Percentiles rank a stretch among this genome's conserved stretches.
phyloP scores from a whole-genome alignment of 2,329 filamentous ascomycete genomes.

The Pestalotiopsis sp. region DNA sequence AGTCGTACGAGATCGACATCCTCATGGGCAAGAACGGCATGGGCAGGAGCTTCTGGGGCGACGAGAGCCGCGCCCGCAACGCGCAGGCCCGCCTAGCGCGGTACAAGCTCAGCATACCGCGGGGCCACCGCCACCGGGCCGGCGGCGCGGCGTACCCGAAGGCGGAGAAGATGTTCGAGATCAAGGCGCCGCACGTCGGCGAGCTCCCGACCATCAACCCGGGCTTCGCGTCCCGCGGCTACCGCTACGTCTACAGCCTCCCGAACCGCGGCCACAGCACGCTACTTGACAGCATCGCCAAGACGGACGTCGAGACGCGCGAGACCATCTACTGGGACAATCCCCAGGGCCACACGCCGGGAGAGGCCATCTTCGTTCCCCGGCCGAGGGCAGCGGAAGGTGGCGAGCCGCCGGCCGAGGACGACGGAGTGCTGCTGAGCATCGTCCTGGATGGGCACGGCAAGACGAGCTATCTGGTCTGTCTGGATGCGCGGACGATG shows the following conservation, averaged over 20 bases:
- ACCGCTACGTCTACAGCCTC: constrained; percentile 63
- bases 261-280: constrained; percentile 58
- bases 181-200: constrained; percentile 53
- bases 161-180: constrained; percentile 40
- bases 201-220: constrained; percentile 71
- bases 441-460: constrained; percentile 47
- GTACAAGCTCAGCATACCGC: constrained; percentile 41
- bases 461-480: constrained; percentile 48
- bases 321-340: constrained; percentile 57
- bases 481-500: constrained; percentile 44
- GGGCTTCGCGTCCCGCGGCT: constrained; percentile 45
- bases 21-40: constrained; percentile 54
- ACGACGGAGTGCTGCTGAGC: constrained; percentile 62
- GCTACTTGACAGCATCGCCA: constrained; percentile 62
- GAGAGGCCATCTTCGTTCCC: constrained; percentile 68
- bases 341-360: constrained; percentile 61
- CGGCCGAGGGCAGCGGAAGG: constrained; percentile 37
- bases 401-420: constrained; percentile 47
- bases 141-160: constrained; percentile 7
- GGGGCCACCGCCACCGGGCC: background rate
- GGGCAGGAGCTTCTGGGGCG: constrained; percentile 41
- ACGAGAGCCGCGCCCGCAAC: constrained; percentile 37
- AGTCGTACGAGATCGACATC: constrained; percentile 69
- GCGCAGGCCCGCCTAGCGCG: constrained; percentile 41
- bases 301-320: constrained; percentile 61